These are phyloP conservation scores for Penicillium sp. DNA, from an alignment of 2,329 filamentous ascomycete genomes.

Conservation along the genomic window DNA sequence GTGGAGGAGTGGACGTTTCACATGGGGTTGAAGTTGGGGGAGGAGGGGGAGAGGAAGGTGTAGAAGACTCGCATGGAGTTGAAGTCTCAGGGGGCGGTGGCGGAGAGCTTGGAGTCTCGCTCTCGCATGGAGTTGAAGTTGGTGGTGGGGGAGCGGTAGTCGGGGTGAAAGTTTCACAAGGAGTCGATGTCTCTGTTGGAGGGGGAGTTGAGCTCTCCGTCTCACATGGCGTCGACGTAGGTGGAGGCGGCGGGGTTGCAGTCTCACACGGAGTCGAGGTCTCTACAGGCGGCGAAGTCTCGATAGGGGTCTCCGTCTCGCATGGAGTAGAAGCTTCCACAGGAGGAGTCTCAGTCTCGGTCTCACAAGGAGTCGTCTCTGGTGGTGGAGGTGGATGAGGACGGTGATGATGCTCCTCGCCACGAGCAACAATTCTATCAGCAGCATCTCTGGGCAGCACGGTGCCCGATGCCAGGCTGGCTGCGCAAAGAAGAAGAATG, in stretches of 20 bases:
- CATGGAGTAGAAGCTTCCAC: conserved; percentile 4
- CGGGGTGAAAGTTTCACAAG: not conserved
- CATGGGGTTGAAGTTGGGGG: conserved; percentile 5
- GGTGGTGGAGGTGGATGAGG: conserved; percentile 4
- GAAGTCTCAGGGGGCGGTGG: conserved; percentile 1
- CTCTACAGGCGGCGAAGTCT: conserved; percentile 2
- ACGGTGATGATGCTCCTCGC: conserved; percentile 1
- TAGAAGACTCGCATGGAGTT: conserved; percentile 7
- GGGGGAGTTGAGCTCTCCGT: conserved; percentile 3
- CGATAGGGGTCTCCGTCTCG: conserved; percentile 5
- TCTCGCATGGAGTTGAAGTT: conserved; percentile 7
- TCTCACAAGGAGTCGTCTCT: conserved; percentile 10
- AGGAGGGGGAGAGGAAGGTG: conserved; percentile 2
- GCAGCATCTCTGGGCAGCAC: conserved; percentile 13
- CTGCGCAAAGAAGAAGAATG: conserved; percentile 17
- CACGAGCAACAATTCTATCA: conserved; percentile 6
- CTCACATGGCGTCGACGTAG: conserved; percentile 6
- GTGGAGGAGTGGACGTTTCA: conserved; percentile 5
- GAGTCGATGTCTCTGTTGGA: conserved; percentile 3
- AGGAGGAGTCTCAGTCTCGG: conserved; percentile 2
- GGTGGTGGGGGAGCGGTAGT: conserved; percentile 4
- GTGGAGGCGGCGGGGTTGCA: conserved; percentile 1
- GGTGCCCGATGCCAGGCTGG: conserved; percentile 16
- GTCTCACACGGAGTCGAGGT: conserved; percentile 8
- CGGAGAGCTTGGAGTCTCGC: not conserved